Base-by-base conservation (phyloP, 192 early-diverging fungal genomes). In the Coemansia asiatica region DNA sequence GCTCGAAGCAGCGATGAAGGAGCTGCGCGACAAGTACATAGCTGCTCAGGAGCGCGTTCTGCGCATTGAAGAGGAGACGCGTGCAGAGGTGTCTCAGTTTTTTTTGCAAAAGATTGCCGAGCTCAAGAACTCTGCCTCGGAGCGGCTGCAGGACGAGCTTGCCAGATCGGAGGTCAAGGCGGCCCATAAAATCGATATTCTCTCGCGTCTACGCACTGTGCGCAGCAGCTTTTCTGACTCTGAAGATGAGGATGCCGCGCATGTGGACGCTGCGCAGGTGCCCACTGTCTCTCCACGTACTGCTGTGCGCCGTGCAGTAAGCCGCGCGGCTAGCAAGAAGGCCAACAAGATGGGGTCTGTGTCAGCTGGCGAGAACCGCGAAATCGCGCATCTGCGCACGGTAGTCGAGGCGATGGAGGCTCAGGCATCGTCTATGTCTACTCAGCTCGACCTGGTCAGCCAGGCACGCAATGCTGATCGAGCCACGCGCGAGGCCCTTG, bases 11-110 rank as follows among this genome's bases (percentile, higher is more conserved):
- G 58, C 62, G 4, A 22, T 72, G 10, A 29, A 10, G 22, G 66
- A 67, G 26, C 47, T 78, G 54, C 72, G 72, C 4, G 19, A 15
- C 18, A 62, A 84, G 69, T 82, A 77, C 69, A 63, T 69, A 13
- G 82, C 73, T 46, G 76, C 76, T 29, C 83, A 86, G 68, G 76
- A 85, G 44, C 81, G 79, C n/a, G 73, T 66, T 49, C 63, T 83
- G 15, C 63, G 69, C 21, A 76, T 88, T 31, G 87, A 88, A 64
- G 57, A 75, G n/a, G 82, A 81, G 28, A 83, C 85, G 25, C 80
- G 87, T 13, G 75, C 78, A 7, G 83, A 87, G 64, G 74, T 85
- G n/a, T 51, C 81, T 0, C 54, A 36, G 26, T 84, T 85, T 29
- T 83, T 83, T 46, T 57, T 81, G 31, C 48, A 15, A 18, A 76